Conservation (phyloP, 495 filamentous ascomycete species). For the Thermochaetoides thermophila region DNA sequence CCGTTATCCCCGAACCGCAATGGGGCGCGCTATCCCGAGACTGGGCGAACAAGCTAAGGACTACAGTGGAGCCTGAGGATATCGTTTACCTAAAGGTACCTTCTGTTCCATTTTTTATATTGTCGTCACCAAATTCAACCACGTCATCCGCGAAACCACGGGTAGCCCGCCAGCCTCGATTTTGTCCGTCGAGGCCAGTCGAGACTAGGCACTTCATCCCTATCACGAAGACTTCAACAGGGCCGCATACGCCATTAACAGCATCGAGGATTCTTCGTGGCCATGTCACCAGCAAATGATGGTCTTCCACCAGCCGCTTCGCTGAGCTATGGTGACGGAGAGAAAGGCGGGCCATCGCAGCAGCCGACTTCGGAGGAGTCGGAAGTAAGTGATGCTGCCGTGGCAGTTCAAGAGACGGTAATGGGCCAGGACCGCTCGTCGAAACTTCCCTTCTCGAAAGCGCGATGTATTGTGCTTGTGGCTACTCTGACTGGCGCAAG, state of each 20-base stretch:
- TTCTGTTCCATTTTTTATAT: background rate
- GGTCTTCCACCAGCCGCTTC: background rate
- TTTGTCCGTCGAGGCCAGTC: no score
- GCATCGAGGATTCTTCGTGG: background rate
- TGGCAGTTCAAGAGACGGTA: background rate
- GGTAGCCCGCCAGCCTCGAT: no score
- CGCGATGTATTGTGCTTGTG: constrained; percentile 31
- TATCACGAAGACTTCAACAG: no score
- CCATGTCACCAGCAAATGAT: background rate
- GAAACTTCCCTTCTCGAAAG: constrained; percentile 30
- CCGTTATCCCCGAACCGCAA: background rate
- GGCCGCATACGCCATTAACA: no score
- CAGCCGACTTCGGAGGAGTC: constrained; percentile 11
- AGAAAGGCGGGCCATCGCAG: background rate
- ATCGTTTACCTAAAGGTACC: constrained; percentile 5
- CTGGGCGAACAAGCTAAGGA: background rate
- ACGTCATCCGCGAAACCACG: no score
- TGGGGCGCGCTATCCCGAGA: constrained; percentile 3
- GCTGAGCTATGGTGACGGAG: background rate
- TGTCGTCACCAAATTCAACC: background rate
- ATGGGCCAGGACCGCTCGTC: constrained; percentile 2
- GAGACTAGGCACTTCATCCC: no score
- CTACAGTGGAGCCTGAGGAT: constrained; percentile 7
- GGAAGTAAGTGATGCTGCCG: constrained; percentile 7
- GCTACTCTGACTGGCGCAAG: constrained; percentile 37